These are phyloP conservation scores for Ganoderma lucidum DNA, from an alignment of 1,284 basidiomycete species.

Conservation along the genomic window DNA sequence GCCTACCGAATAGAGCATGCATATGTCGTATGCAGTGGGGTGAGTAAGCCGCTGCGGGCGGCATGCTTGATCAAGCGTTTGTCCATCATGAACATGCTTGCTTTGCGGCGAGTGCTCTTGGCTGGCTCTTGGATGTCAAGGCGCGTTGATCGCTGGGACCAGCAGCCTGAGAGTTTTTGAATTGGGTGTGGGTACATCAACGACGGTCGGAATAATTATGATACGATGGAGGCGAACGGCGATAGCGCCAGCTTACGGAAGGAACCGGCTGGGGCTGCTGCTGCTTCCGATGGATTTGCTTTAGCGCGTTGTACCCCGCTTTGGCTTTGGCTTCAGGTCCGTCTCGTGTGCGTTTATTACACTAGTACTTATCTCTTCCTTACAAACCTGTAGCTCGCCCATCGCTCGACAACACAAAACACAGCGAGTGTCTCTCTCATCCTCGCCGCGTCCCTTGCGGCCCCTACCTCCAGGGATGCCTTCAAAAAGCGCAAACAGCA, in stretches of 20 bases:
- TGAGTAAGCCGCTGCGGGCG: constrained; percentile 8
- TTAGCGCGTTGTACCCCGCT: not conserved
- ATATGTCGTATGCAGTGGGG: not conserved
- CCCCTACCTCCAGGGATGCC: constrained; percentile 72
- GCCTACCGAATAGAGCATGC: not conserved
- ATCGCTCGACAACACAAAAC: constrained; percentile 18
- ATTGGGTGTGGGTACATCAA: no score
- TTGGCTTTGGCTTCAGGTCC: no score
- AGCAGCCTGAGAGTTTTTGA: no score
- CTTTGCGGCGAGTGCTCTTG: no score
- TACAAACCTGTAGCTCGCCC: constrained; percentile 7
- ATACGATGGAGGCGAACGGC: not conserved
- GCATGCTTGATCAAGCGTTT: not conserved
- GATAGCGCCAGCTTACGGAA: constrained; percentile 12
- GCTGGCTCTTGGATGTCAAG: no score
- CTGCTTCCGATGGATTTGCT: not conserved
- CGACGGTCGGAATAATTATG: no score
- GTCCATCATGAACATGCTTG: not conserved
- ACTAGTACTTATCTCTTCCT: constrained; percentile 5
- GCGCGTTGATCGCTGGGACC: no score
- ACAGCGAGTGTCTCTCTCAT: constrained; percentile 17
- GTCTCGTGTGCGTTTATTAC: not conserved
- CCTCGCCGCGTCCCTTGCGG: constrained; percentile 51
- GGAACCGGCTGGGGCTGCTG: constrained; percentile 16
- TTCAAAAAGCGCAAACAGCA: constrained; percentile 72